Evolutionary conservation across 2,329 filamentous ascomycete species (phyloP), one percentile per base, ranked within the genome.

Genomic region (Hypoxylon sp.): DNA sequence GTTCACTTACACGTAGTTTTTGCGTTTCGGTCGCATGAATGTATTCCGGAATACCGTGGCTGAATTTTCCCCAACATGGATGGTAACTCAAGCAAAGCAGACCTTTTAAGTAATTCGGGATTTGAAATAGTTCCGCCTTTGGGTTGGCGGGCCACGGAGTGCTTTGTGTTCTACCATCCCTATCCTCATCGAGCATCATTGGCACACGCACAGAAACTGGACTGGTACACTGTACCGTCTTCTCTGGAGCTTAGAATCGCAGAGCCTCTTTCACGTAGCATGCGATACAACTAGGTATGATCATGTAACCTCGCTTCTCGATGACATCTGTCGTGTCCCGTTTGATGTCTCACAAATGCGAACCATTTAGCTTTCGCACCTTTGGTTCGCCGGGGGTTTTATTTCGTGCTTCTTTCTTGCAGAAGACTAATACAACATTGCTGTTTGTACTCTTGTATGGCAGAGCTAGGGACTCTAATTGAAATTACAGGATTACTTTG

Each of bases 261-360:
- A 63, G 53, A 54, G 54, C 59, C 53, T 42, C 48, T 48, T 52
- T 39, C n/a, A 5, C 17, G 46, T 51, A 51, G 33, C 39, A 58
- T 47, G 13, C 14, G 17, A 39, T 46, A 26, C 19, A 42, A 22
- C 24, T 37, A 5, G 17, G 24, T 50, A 50, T 37, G 33, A 37
- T 50, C 13, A 31, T 58, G 64, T 62, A 19, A 62, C 61, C 11
- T 61, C 42, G 37, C 8, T 42, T 58, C 48, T 67, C 59, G 47
- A 65, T 70, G 67, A 67, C 64, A 70, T 54, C 47, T 70, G 67
- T 44, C 26, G 64, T 59, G 53, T 14, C 35, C 63, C 64, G 47
- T 42, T 39, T 52, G 29, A 33, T 11, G 64, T 70, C 33, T 14
- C 26, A 67, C 67, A 59, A 29, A 33, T 53, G 39, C 37, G 31